These are phyloP conservation scores for Calonectria henricotiae DNA, from an alignment of 2,329 filamentous ascomycete genomes.

Conservation along the genomic window DNA sequence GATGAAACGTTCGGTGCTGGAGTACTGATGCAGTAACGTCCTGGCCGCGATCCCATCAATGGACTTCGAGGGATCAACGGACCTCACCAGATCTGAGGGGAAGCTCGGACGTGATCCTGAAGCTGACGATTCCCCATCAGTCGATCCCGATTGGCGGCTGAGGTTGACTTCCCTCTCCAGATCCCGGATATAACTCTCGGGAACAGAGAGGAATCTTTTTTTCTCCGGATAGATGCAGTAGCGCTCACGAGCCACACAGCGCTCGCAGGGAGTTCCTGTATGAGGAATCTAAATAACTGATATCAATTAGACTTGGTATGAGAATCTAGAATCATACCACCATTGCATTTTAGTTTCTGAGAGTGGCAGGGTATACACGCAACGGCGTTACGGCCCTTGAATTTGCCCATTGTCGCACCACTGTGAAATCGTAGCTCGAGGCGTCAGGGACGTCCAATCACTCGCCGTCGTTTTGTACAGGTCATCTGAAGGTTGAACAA, in stretches of 20 bases:
- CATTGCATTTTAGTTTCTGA: slow-evolving; percentile 39
- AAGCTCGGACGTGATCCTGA: slow-evolving; percentile 9
- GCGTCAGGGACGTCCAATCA: slow-evolving; percentile 17
- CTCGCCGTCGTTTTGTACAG: background rate
- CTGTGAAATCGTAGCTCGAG: background rate
- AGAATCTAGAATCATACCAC: slow-evolving; percentile 28
- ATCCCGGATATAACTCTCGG: slow-evolving; percentile 38
- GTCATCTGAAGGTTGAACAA: slow-evolving; percentile 1
- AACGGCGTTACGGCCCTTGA: slow-evolving; percentile 37
- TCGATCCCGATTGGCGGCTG: slow-evolving; percentile 25
- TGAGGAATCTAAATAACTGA: slow-evolving; percentile 5
- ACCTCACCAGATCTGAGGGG: slow-evolving; percentile 12
- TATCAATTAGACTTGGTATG: slow-evolving; percentile 1
- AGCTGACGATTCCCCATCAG: slow-evolving; percentile 22
- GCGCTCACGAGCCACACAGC: slow-evolving; percentile 31
- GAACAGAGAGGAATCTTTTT: slow-evolving; percentile 33
- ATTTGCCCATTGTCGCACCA: slow-evolving; percentile 34
- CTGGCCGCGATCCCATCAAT: slow-evolving; percentile 23
- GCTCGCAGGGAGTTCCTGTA: slow-evolving; percentile 31
- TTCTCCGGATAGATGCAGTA: slow-evolving; percentile 35
- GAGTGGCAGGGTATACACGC: slow-evolving; percentile 36
- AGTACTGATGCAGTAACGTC: slow-evolving; percentile 25
- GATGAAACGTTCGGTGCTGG: slow-evolving; percentile 35
- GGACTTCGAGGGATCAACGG: slow-evolving; percentile 2
- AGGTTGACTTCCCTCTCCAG: slow-evolving; percentile 34